Evolutionary conservation across 352 stramenopile species (phyloP), one percentile per base, ranked within the genome.

Genomic region (Phytophthora uliginosa): DNA sequence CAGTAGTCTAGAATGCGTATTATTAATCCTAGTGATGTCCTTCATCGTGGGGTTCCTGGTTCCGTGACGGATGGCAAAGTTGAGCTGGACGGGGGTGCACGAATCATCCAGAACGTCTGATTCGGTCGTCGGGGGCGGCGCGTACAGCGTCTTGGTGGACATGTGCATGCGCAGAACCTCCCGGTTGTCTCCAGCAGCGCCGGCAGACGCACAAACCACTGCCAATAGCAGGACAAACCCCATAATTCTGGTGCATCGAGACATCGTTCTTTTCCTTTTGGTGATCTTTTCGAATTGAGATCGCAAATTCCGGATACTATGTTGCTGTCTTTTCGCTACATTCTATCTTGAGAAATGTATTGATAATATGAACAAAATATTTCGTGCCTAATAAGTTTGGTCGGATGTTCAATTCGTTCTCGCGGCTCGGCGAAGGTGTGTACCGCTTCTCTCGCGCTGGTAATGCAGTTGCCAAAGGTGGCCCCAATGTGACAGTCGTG

Each of bases 131-230:
- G 42, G 9, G 13, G 61, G 52, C 22, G 65, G 60, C 26, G 83
- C 76, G 63, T 95, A 95, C 63, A 89, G 63, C 54, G 84, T 95
- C 78, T 95, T 95, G 58, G 88, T 95, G 12, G 88, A 95, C 88
- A 95, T 95, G 72, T 89, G 81, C 58, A 64, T 72, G 15, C 58
- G 71, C 53, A 93, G 67, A 45, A 91, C 68, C 18, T 79, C 58
- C 15, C 74, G 65, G 12, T 72, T 59, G 38, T 53, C 52, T 36
- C 48, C 51, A 63, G 18, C 34, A 63, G 58, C 67, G 20, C 38
- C 42, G 36, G 31, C 22, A 42, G 28, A 15, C 31, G 54, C 38
- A 26, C 12, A 65, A 20, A 68, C 1, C 12, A 69, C 50, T 8
- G 38, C 53, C 15, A 66, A 17, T 24, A 78, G 33, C 65, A 82